These are phyloP conservation scores for Adansonia rubrostipa DNA, from an alignment of 441 rosid genomes.

Conservation along the genomic window DNA sequence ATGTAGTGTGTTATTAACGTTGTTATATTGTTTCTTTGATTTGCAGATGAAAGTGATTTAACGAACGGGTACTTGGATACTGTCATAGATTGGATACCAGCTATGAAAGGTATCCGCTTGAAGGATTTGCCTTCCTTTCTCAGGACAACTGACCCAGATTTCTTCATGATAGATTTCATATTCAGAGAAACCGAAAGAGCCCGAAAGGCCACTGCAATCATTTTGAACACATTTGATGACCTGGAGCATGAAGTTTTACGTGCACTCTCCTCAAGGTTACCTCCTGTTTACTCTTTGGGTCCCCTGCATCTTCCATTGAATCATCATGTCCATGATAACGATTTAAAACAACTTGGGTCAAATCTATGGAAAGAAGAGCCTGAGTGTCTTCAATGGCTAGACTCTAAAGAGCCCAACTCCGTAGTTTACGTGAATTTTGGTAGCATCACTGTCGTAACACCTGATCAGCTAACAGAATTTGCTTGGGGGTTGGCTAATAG, in stretches of 20 bases:
- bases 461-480: conserved; percentile 38
- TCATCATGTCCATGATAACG: conserved; percentile 23
- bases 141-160: conserved; percentile 40
- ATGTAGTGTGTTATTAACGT: too few species aligned
- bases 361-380: conserved; percentile 47
- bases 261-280: conserved; percentile 35
- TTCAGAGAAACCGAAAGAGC: conserved; percentile 34
- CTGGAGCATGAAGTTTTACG: conserved; percentile 42
- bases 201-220: conserved; percentile 40
- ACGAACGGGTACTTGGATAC: conserved; percentile 38
- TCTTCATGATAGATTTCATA: conserved; percentile 22
- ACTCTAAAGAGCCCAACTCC: conserved; percentile 32
- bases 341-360: conserved; percentile 19
- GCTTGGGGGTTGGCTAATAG: conserved; percentile 50
- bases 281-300: conserved; percentile 45
- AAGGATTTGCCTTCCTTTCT: conserved; percentile 48
- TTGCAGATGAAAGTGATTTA: conserved; percentile 31
- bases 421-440: conserved; percentile 50
- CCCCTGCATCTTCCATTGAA: conserved; percentile 42
- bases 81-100: conserved; percentile 47
- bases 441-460: conserved; percentile 39
- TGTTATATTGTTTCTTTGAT: background rate
- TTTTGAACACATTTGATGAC: conserved; percentile 48
- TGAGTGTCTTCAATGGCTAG: conserved; percentile 44
- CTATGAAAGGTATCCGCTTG: conserved; percentile 36